Base-by-base conservation (phyloP, 176 grass and related monocot species). In the Thinopyrum elongatum region DNA sequence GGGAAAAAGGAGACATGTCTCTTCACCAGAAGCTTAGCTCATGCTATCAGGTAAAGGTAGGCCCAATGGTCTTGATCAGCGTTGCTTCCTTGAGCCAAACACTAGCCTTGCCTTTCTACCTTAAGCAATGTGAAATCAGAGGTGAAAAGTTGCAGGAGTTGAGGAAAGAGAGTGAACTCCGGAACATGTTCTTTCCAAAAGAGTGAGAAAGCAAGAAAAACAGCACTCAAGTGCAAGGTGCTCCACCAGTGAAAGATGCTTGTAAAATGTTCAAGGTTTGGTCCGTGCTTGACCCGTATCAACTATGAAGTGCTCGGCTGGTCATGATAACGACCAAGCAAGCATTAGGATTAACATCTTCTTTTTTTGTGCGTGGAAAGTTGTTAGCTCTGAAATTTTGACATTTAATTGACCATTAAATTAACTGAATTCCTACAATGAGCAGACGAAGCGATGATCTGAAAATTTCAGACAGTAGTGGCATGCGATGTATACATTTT, bases 21-120 rank as follows among this genome's bases (percentile, higher is more conserved):
- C 74, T 84, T 19, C 82, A 47, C 36, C 11, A 19, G 77, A 82
- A 83, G 55, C 30, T 65, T 31, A 83, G 39, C 29, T 53, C 38
- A 19, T 64, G 71, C 68, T 70, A 65, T 42, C 12, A 64, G 53
- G 16, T 79, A 66, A 83, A 90, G 83, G 12, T 30, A 34, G 19
- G 16, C 23, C 49, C 78, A 77, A 23, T 44, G 17, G 11, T 79
- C 88, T 81, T 65, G 39, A 74, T 58, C 46, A 7, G 57, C 74
- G 73, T 90, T 90, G 74, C 74, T 74, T 87, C 80, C 80, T 46
- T 87, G 64, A 83, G 41, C 84, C 80, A 87, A 80, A 87, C 89
- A 90, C 66, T 72, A 6, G 63, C 23, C 21, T 86, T n/a, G 0
- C 41, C 71, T 90, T 78, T 42, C 25, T 72, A 46, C 42, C 65